phyloP scores from a whole-genome alignment of 2,329 filamentous ascomycete genomes.

The Colletotrichum sp. region DNA sequence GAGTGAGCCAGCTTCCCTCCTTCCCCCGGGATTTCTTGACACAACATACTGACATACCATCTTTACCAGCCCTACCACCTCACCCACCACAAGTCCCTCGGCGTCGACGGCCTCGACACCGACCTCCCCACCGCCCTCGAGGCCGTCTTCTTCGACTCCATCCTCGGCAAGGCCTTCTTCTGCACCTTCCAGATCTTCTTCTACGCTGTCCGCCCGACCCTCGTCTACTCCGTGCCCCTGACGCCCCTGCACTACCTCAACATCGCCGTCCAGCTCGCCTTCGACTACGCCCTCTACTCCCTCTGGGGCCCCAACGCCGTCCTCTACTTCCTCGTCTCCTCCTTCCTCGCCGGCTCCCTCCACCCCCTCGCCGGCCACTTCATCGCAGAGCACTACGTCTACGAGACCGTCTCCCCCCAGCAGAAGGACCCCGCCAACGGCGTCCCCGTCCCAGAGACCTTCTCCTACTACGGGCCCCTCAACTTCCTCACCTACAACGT shows the following conservation, averaged over 20 bases:
- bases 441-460: slow-evolving; percentile 86
- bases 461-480: slow-evolving; percentile 92
- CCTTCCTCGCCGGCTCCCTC: slow-evolving; percentile 90
- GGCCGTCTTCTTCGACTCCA: slow-evolving; percentile 90
- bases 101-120: slow-evolving; percentile 93
- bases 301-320: slow-evolving; percentile 68
- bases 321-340: slow-evolving; percentile 85
- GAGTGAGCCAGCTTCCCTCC: slow-evolving; percentile 57
- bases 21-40: neutral
- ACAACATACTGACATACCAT: slow-evolving; percentile 24
- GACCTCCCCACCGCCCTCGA: slow-evolving; percentile 93
- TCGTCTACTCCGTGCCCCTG: slow-evolving; percentile 87
- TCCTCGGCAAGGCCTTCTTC: slow-evolving; percentile 97
- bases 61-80: slow-evolving; percentile 85
- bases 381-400: slow-evolving; percentile 96
- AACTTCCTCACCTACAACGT: slow-evolving; percentile 97
- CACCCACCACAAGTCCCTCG: slow-evolving; percentile 98
- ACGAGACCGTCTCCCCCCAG: slow-evolving; percentile 64
- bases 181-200: slow-evolving; percentile 99
- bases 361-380: slow-evolving; percentile 97
- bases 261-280: slow-evolving; percentile 74
- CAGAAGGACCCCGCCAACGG: slow-evolving; percentile 63
- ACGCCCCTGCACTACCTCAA: slow-evolving; percentile 87
- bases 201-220: slow-evolving; percentile 95
- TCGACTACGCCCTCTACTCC: slow-evolving; percentile 74